Conservation (phyloP, 306 rosid species). For the Morella rubra region DNA sequence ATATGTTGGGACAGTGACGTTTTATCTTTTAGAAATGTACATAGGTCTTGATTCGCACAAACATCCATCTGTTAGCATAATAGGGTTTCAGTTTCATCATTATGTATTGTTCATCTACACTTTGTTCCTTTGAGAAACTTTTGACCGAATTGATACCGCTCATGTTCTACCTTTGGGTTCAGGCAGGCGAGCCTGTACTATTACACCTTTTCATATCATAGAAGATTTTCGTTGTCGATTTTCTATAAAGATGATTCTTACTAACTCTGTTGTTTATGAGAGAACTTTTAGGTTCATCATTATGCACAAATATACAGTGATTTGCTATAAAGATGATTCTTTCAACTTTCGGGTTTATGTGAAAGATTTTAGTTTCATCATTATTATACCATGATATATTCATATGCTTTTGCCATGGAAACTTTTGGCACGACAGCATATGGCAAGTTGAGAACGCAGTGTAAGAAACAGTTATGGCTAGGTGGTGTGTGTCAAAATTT, state of each 20-base stretch:
- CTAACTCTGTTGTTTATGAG: background rate
- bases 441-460: too few relatives aligned
- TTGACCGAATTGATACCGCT: slow-evolving; percentile 8
- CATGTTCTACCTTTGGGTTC: background rate
- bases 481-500: too few relatives aligned
- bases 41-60: slow-evolving; percentile 8
- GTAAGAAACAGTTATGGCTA: too few relatives aligned
- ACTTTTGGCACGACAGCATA: too few relatives aligned
- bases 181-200: background rate
- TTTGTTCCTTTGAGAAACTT: slow-evolving; percentile 7
- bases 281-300: background rate
- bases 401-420: too few relatives aligned
- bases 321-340: background rate
- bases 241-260: background rate
- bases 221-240: background rate
- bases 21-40: slow-evolving; percentile 19
- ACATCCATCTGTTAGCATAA: background rate
- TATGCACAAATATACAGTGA: background rate
- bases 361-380: too few relatives aligned
- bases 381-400: too few relatives aligned
- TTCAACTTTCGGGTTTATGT: too few relatives aligned
- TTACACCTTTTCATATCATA: background rate
- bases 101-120: slow-evolving; percentile 3
- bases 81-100: slow-evolving; percentile 7
- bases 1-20: slow-evolving; percentile 14